Base-by-base conservation (phyloP, 345 rosid species). In the Eucalyptus lansdowneana region DNA sequence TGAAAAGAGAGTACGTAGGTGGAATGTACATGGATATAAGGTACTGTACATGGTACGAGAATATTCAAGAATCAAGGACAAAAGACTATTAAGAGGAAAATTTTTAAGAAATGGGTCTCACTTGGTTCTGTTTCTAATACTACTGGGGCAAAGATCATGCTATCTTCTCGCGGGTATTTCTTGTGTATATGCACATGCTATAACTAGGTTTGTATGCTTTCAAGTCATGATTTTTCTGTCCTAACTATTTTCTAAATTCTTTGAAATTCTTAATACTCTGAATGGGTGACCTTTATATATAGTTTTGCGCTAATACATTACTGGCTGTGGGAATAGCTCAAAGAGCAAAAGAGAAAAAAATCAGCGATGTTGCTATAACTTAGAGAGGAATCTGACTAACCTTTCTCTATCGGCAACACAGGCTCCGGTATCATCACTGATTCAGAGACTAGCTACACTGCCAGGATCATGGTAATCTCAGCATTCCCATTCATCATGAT, bases 401-500 rank as follows among this genome's bases (percentile, higher is more conserved):
- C 81, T 17, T 72, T 72, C 81, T 72, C 2, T 67, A 37, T 27
- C 4, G 50, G 34, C 29, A n/a, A 76, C 50, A 56, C 91, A 93
- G 95, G 91, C 45, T 49, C 83, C 31, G 94, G 95, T 60, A 90
- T 93, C 44, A 86, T 81, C n/a, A 91, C 94, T 56, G 95, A 93
- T 90, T 50, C 87, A 69, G 91, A 93, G 92, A 93, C 95, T 40
- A 90, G 93, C 87, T 91, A 90, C 87, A 92, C 94, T 62, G 92
- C 94, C 31, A 92, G 93, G 87, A 90, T 92, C 83, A 93, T 93
- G 95, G 76, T 65, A 19, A n/a, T 91, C 60, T 93, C 95, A 1
- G 91, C 92, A 65, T 90, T 91, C 13, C 95, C 95, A 6, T 92
- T 93, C 50, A 51, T 91, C n/a, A 87, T 91, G 14, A 91, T 91